Percentiles rank a stretch among this genome's conserved stretches.
Evolutionary conservation across 352 stramenopile genomes (phyloP).

Genomic region (Phytopythium chamaehyphon): DNA sequence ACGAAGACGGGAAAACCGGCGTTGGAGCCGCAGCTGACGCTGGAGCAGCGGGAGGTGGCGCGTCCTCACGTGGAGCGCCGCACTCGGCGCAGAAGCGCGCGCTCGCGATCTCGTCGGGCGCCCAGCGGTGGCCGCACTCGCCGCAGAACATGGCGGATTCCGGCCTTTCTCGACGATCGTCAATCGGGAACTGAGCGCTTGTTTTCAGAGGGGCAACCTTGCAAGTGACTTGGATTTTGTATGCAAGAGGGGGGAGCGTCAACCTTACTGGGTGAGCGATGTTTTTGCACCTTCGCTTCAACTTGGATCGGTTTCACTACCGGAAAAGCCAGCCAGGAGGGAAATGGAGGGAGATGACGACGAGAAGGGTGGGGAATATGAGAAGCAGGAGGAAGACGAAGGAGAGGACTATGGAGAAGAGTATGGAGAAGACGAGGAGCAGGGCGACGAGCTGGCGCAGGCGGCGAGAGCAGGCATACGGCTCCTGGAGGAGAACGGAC

Average conservation of each 20-base stretch:
- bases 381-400: not conserved
- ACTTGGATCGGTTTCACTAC: not conserved
- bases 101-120: conserved; percentile 71
- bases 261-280: not conserved
- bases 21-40: not conserved
- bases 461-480: conserved; percentile 62
- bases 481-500: conserved; percentile 65
- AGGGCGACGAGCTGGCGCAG: conserved; percentile 46
- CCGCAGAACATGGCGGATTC: conserved; percentile 61
- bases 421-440: conserved; percentile 22
- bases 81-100: conserved; percentile 84
- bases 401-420: conserved; percentile 13
- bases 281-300: conserved; percentile 4
- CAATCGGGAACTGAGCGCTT: not conserved
- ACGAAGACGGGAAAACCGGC: conserved; percentile 1
- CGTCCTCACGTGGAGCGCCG: conserved; percentile 62
- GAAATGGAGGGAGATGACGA: not conserved
- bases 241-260: too few relatives aligned
- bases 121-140: conserved; percentile 79
- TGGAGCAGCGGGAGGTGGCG: conserved; percentile 12
- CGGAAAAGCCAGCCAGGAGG: too few relatives aligned
- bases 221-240: too few relatives aligned
- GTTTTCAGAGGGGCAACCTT: too few relatives aligned
- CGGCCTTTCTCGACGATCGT: not conserved
- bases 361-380: not conserved